phyloP scores from a whole-genome alignment of 2,329 filamentous ascomycete genomes.

The Ophiostoma ips region DNA sequence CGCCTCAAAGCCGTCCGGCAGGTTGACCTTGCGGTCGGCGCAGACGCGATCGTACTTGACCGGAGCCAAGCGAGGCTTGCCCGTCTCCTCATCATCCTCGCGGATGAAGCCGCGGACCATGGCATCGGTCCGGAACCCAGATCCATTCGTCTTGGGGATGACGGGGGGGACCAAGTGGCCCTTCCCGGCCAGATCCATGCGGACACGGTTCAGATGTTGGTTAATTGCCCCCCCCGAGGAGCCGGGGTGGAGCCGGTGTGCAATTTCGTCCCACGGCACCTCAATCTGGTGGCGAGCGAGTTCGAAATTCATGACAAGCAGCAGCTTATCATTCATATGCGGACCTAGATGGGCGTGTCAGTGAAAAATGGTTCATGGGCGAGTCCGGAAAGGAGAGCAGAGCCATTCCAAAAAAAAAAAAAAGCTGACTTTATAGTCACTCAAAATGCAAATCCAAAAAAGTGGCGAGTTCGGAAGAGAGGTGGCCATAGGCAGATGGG shows the following conservation, averaged over 20 bases:
- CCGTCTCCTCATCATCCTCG: background rate
- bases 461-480: too few relatives aligned
- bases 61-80: background rate
- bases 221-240: background rate
- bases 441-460: too few relatives aligned
- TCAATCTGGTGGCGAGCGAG: background rate
- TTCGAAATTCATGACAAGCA: background rate
- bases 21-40: background rate
- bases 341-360: background rate
- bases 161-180: background rate
- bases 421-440: too few relatives aligned
- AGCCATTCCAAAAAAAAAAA: too few relatives aligned
- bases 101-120: background rate
- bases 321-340: background rate
- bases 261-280: background rate
- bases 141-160: background rate
- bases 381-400: background rate
- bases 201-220: background rate
- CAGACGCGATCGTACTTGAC: background rate
- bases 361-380: background rate
- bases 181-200: background rate
- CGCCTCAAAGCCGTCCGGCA: background rate
- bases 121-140: background rate
- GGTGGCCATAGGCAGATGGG: too few relatives aligned
- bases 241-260: background rate